These are phyloP conservation scores for Auricularia auricula-judae DNA, from an alignment of 768 basidiomycete genomes.

Conservation along the genomic window DNA sequence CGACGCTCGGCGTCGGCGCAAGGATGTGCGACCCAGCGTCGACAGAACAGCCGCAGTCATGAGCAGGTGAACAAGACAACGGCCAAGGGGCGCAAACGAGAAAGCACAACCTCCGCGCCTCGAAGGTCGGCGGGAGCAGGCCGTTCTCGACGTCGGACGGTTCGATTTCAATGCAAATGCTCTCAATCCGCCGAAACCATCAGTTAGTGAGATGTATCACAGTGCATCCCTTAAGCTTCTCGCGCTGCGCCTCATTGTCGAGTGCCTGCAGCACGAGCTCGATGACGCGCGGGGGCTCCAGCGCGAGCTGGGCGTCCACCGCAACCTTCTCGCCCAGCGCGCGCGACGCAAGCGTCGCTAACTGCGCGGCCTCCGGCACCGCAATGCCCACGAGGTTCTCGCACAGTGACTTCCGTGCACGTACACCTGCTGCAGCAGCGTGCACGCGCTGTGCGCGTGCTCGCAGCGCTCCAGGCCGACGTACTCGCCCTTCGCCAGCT, in stretches of 20 bases:
- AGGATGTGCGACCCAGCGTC: too few relatives aligned
- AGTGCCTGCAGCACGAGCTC: slow-evolving; percentile 46
- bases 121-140: slow-evolving; percentile 85
- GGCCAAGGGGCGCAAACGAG: too few relatives aligned
- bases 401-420: slow-evolving; percentile 87
- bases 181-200: slow-evolving; percentile 43
- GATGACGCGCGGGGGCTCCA: slow-evolving; percentile 44
- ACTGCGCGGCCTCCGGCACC: slow-evolving; percentile 69
- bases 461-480: slow-evolving; percentile 96
- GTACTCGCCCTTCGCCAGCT: slow-evolving; percentile 95
- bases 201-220: neutral
- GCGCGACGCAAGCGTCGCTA: slow-evolving; percentile 46
- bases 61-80: too few relatives aligned
- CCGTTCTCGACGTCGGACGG: slow-evolving; percentile 71
- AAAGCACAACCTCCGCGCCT: slow-evolving; percentile 51
- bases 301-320: slow-evolving; percentile 35
- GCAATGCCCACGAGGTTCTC: slow-evolving; percentile 80
- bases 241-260: slow-evolving; percentile 47
- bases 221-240: slow-evolving; percentile 66
- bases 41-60: too few relatives aligned
- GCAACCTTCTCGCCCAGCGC: slow-evolving; percentile 41
- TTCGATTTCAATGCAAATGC: slow-evolving; percentile 60
- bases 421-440: slow-evolving; percentile 67
- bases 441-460: slow-evolving; percentile 58
- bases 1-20: too few relatives aligned